phyloP scores from a whole-genome alignment of 2,329 filamentous ascomycete species.

The Apiospora hydei region DNA sequence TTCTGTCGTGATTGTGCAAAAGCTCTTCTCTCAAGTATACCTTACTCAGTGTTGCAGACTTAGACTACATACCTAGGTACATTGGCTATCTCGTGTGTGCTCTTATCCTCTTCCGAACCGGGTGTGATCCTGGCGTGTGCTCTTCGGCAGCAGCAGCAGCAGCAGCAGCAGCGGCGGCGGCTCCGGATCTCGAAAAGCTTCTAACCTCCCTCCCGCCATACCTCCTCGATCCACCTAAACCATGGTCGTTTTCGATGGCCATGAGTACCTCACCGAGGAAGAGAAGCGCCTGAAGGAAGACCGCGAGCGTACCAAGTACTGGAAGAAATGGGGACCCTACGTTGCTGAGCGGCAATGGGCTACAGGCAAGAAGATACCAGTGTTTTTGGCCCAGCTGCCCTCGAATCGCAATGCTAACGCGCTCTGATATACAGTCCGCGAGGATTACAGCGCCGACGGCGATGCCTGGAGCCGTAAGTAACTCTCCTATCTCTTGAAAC shows the following conservation, averaged over 20 bases:
- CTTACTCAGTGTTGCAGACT: slow-evolving; percentile 1
- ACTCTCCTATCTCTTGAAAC: slow-evolving; percentile 23
- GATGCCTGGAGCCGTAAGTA: slow-evolving; percentile 94
- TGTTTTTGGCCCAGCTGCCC: not conserved
- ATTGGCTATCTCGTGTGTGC: not conserved
- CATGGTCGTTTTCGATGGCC: slow-evolving; percentile 91
- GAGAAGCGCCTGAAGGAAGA: slow-evolving; percentile 91
- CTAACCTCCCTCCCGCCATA: not conserved
- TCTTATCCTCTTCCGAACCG: not conserved
- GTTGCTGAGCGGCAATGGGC: slow-evolving; percentile 96
- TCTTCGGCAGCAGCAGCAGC: not conserved
- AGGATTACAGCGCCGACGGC: slow-evolving; percentile 89
- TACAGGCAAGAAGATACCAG: slow-evolving; percentile 68
- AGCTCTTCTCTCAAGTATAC: not conserved
- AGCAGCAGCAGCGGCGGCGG: not conserved
- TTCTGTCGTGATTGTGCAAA: not conserved
- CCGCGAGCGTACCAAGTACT: slow-evolving; percentile 83
- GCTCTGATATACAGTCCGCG: slow-evolving; percentile 66
- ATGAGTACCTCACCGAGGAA: slow-evolving; percentile 88
- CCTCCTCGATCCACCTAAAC: not conserved
- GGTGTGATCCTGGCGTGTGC: not conserved
- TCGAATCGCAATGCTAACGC: slow-evolving; percentile 16
- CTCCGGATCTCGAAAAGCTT: not conserved
- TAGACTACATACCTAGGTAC: not conserved
- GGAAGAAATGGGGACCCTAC: slow-evolving; percentile 98